Evolutionary conservation across 2,329 filamentous ascomycete species (phyloP).

Genomic region (Hypoxylon sp.): DNA sequence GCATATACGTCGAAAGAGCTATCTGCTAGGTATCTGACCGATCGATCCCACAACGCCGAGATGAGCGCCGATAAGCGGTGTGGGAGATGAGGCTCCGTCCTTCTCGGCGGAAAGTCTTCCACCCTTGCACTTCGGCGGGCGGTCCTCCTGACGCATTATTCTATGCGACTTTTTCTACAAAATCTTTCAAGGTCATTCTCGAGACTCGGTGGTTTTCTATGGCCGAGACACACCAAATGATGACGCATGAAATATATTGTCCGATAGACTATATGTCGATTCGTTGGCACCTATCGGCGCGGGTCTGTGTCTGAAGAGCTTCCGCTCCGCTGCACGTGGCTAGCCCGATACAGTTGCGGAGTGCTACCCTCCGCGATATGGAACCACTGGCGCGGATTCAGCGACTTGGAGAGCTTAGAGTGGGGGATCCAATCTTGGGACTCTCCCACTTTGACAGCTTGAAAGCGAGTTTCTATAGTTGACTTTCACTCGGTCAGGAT

Average conservation of each 20-base stretch:
- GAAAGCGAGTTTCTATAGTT: slow-evolving; percentile 6
- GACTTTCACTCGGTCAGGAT: slow-evolving; percentile 4
- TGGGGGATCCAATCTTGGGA: slow-evolving; percentile 10
- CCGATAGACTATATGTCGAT: not conserved
- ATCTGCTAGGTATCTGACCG: not conserved
- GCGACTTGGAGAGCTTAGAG: slow-evolving; percentile 16
- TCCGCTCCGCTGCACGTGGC: slow-evolving; percentile 35
- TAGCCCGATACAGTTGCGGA: slow-evolving; percentile 45
- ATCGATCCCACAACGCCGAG: slow-evolving; percentile 26
- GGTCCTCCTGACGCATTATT: slow-evolving; percentile 8
- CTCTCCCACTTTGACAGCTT: slow-evolving; percentile 4
- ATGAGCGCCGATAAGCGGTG: slow-evolving; percentile 23
- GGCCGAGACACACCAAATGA: not conserved
- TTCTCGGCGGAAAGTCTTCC: slow-evolving; percentile 45
- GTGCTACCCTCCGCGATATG: slow-evolving; percentile 41
- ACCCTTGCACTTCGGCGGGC: slow-evolving; percentile 35
- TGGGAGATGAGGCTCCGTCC: slow-evolving; percentile 43
- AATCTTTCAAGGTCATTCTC: not conserved
- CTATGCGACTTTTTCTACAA: not conserved
- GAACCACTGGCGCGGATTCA: slow-evolving; percentile 33
- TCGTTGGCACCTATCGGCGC: slow-evolving; percentile 14
- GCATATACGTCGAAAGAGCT: too few species aligned
- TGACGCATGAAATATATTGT: not conserved
- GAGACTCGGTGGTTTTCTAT: not conserved
- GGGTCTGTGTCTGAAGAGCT: slow-evolving; percentile 30